Conservation (phyloP, 2,329 filamentous ascomycete species). For the Neofusicoccum umdonicola region DNA sequence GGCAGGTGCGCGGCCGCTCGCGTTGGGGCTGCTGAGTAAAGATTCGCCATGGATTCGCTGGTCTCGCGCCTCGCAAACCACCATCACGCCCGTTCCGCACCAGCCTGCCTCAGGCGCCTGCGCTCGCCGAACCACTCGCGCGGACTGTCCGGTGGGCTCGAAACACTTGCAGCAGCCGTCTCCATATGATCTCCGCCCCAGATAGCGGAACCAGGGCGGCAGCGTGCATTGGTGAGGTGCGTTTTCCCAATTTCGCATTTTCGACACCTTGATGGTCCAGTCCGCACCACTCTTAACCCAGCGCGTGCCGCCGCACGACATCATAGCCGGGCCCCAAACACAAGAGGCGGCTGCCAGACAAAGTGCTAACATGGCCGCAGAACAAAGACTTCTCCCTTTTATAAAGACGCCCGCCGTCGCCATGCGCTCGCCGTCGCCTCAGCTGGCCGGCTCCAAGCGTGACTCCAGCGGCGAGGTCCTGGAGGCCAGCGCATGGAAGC, state of each 20-base stretch:
- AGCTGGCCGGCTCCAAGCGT: constrained; percentile 17
- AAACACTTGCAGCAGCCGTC: background rate
- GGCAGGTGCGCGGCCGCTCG: background rate
- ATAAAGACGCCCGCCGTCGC: background rate
- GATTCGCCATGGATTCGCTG: constrained; percentile 16
- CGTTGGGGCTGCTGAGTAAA: constrained; percentile 10
- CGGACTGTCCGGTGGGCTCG: background rate
- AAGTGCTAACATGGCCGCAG: constrained; percentile 14
- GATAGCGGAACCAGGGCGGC: background rate
- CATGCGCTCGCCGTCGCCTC: constrained; percentile 16
- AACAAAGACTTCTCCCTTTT: constrained; percentile 6
- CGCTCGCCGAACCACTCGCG: background rate
- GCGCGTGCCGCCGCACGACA: background rate
- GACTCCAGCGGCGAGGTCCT: constrained; percentile 9
- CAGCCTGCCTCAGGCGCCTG: constrained; percentile 3
- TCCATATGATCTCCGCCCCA: background rate
- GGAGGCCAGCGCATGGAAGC: constrained; percentile 5
- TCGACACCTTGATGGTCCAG: constrained; percentile 17
- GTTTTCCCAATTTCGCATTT: constrained; percentile 11
- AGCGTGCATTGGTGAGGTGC: background rate
- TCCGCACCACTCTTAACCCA: constrained; percentile 2
- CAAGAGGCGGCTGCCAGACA: background rate
- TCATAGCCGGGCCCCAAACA: background rate
- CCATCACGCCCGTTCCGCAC: background rate
- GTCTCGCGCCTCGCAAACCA: background rate